Evolutionary conservation across 2,329 filamentous ascomycete genomes (phyloP).

Genomic region (Fusarium scirpi): DNA sequence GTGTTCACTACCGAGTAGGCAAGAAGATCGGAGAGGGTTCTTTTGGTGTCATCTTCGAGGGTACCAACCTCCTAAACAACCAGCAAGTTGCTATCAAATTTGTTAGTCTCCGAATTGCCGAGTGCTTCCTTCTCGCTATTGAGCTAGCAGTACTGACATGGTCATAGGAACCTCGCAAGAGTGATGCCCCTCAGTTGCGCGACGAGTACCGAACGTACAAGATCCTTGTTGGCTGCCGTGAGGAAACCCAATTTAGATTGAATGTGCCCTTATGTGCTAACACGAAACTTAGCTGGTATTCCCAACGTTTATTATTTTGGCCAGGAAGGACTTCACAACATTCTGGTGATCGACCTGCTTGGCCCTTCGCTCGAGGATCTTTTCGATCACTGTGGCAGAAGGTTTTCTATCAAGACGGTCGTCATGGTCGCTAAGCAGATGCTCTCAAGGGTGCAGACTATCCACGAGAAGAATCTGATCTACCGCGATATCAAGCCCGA

Average conservation of each 20-base stretch:
- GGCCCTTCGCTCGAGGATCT: conserved; percentile 95
- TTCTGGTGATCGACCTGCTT: conserved; percentile 95
- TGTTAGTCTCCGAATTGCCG: conserved; percentile 63
- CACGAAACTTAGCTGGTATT: conserved; percentile 78
- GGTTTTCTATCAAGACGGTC: conserved; percentile 96
- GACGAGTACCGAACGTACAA: conserved; percentile 99
- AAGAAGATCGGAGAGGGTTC: conserved; percentile 99
- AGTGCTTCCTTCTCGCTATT: background rate
- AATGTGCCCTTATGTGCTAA: conserved; percentile 51
- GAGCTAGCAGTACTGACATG: conserved; percentile 10
- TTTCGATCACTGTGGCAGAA: conserved; percentile 95
- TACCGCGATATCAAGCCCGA: conserved; percentile 99
- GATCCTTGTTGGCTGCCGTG: conserved; percentile 98
- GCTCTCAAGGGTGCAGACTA: conserved; percentile 91
- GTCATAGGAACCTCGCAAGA: conserved; percentile 93
- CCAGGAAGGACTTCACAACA: conserved; percentile 98
- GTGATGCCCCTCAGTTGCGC: conserved; percentile 95
- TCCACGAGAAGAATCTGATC: conserved; percentile 99
- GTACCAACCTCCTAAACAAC: conserved; percentile 98
- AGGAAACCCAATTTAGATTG: conserved; percentile 56
- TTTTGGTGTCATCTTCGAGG: conserved; percentile 98
- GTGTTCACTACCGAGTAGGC: conserved; percentile 97
- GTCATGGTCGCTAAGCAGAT: conserved; percentile 99
- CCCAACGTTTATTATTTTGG: conserved; percentile 99
- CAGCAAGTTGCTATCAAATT: conserved; percentile 99